Evolutionary conservation across 306 rosid species (phyloP).

Genomic region (Vigna hirtella): DNA sequence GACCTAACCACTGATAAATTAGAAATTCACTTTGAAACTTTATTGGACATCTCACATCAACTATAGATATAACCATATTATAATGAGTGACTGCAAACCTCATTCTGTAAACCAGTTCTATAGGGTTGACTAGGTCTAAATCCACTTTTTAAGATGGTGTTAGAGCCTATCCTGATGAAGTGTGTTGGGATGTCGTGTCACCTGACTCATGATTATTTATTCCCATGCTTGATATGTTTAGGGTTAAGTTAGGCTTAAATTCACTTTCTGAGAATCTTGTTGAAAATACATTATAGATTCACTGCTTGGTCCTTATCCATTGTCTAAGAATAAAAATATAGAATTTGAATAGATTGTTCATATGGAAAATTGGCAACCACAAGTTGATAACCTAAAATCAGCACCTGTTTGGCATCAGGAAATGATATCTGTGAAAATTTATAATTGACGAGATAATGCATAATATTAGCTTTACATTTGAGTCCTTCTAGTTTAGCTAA

Average conservation of each 20-base stretch:
- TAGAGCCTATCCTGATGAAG: no score
- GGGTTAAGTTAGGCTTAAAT: not conserved
- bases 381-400: conserved; percentile 12
- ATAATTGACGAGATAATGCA: conserved; percentile 31
- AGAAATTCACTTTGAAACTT: not conserved
- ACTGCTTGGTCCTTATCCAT: conserved; percentile 8
- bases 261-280: not conserved
- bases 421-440: conserved; percentile 12
- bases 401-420: conserved; percentile 17
- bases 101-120: no score
- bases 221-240: no score
- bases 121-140: no score
- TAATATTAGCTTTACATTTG: conserved; percentile 22
- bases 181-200: no score
- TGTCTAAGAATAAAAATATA: conserved; percentile 23
- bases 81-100: no score
- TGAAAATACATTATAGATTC: conserved; percentile 15
- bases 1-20: conserved; percentile 23
- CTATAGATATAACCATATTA: no score
- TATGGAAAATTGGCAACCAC: not conserved
- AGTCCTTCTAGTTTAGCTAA: conserved; percentile 20
- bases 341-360: conserved; percentile 29
- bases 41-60: no score
- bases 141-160: no score
- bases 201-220: no score